phyloP scores from a whole-genome alignment of 208 protist species.

The Trypanosoma avium region DNA sequence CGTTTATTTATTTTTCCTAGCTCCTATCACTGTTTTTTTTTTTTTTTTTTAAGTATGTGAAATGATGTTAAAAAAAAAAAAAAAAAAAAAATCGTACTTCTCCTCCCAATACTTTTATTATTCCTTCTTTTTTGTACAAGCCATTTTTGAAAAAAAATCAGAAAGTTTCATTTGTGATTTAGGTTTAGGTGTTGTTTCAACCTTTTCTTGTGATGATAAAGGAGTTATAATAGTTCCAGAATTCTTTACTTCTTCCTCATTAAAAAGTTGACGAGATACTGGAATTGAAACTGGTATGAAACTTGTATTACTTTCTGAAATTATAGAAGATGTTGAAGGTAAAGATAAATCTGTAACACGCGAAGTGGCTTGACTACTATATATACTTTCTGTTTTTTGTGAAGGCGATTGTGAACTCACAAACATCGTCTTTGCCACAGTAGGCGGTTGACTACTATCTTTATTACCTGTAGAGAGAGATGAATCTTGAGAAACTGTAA shows the following conservation, averaged over 20 bases:
- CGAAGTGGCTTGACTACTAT: not conserved
- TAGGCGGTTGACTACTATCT: slow-evolving; percentile 2
- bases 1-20: too few species aligned
- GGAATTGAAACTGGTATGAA: not conserved
- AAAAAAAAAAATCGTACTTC: slow-evolving; percentile 25
- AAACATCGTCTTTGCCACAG: slow-evolving; percentile 12
- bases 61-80: slow-evolving; percentile 21
- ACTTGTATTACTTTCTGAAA: not conserved
- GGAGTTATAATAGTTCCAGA: too few species aligned
- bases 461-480: not conserved
- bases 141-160: slow-evolving; percentile 86
- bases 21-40: too few species aligned
- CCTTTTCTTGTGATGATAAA: not conserved
- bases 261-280: slow-evolving; percentile 18
- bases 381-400: not conserved
- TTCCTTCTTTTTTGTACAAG: slow-evolving; percentile 47
- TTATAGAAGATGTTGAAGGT: not conserved
- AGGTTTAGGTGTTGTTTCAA: slow-evolving; percentile 16
- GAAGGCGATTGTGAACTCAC: not conserved
- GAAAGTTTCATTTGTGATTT: slow-evolving; percentile 77
- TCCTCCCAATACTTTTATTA: not conserved
- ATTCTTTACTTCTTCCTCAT: not conserved
- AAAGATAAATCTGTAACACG: not conserved
- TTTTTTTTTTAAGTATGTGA: too few species aligned
- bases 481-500: slow-evolving; percentile 8